Base-by-base conservation (phyloP, 2,329 filamentous ascomycete species). In the Penicillium psychrosexuale region DNA sequence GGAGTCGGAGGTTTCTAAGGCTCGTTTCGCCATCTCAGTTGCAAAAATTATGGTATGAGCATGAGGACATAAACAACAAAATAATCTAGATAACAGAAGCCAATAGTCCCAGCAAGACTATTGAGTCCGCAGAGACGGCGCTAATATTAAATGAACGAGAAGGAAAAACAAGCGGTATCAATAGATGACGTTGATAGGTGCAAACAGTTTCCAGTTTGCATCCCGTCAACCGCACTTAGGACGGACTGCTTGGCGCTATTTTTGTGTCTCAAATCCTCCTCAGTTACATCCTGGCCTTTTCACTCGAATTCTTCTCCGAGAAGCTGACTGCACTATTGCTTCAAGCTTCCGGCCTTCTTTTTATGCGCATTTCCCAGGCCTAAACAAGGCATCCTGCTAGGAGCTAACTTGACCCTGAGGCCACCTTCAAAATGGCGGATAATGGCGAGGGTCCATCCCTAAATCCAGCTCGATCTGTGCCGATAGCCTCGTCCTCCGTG, bases 381-480 rank as follows among this genome's bases (percentile, higher is more conserved):
- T 55, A 44, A 27, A 24, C 1, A 22, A 34, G 30, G 24, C 37
- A 30, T n/a, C 39, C 9, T 27, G 17, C 22, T 45, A 48, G 51
- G 19, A 53, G 51, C 37, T 42, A 53, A 24, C 12, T 48, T 42
- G 44, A 47, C 47, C 34, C 47, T 49, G 50, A 55, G 58, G 47
- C 55, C 17, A 61, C 57, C 34, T 46, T 56, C 17, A 61, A 42
- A 44, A 74, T 70, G 68, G 63, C 68, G 49, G 69, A 72, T 53
- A 75, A 71, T 56, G 67, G 69, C 55, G 72, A 76, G 53, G 67
- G 69, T 33, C 66, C 71, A 22, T 72, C 73, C 34, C 61, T 68
- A 50, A 66, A 66, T 47, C 66, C 65, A 49, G 53, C 65, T 57
- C 67, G 57, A 45, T 67, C 71, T 53, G 56, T 70, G 56, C 69